Conservation (phyloP, 2,329 filamentous ascomycete species). For the Exserohilum turcica region DNA sequence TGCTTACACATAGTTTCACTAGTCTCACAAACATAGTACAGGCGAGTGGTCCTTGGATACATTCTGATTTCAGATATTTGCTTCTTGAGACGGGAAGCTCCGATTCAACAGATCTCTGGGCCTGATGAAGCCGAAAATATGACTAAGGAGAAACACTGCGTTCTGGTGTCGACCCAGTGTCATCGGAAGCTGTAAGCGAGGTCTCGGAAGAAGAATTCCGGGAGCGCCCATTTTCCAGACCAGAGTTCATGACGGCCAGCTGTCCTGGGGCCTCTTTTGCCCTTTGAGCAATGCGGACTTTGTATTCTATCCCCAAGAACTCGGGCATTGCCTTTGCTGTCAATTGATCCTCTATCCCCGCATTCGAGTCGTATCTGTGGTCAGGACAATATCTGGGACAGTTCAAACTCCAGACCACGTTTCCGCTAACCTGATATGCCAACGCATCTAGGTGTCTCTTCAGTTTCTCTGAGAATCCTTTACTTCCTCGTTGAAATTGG, state of each 20-base stretch:
- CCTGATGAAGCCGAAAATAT: neutral
- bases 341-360: neutral
- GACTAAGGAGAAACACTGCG: neutral
- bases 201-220: neutral
- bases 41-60: too few species aligned
- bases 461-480: neutral
- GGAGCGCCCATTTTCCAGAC: neutral
- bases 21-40: too few species aligned
- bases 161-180: neutral
- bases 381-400: conserved; percentile 4
- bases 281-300: neutral
- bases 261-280: neutral
- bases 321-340: neutral
- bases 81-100: too few species aligned
- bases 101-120: too few species aligned
- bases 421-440: neutral
- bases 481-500: neutral
- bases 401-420: conserved; percentile 3
- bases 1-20: too few species aligned
- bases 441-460: neutral
- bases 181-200: neutral
- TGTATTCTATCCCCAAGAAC: neutral
- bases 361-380: conserved; percentile 23
- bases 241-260: too few species aligned
- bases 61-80: too few species aligned